A percentile compares a stretch with the other conserved stretches of the same genome.
Conservation (phyloP, 352 stramenopile genomes). For the Peronosclerospora sorghi region DNA sequence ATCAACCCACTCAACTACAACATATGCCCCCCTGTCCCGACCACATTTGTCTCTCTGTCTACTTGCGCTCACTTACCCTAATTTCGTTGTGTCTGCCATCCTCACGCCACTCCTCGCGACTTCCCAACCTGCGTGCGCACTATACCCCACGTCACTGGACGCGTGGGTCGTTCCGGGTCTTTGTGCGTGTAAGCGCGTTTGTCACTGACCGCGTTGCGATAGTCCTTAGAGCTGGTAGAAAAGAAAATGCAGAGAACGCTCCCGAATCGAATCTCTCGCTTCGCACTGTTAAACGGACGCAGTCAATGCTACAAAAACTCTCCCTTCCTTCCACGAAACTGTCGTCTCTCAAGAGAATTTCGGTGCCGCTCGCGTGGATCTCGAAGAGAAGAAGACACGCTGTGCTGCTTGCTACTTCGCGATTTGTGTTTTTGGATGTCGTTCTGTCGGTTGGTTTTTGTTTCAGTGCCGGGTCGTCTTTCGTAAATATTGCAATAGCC, state of each 20-base stretch:
- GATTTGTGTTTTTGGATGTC: slow-evolving; percentile 26
- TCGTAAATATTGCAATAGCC: slow-evolving; percentile 4
- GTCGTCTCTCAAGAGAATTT: too few species aligned
- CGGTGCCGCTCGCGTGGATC: slow-evolving; percentile 3
- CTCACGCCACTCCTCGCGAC: slow-evolving; percentile 5
- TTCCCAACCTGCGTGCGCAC: not conserved
- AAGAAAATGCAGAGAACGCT: slow-evolving; percentile 16
- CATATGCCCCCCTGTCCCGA: not conserved
- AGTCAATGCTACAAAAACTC: not conserved
- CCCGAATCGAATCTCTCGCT: slow-evolving; percentile 5
- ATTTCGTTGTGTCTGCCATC: slow-evolving; percentile 36
- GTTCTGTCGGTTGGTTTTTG: slow-evolving; percentile 27
- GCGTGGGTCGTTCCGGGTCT: not conserved
- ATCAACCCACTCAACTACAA: not conserved
- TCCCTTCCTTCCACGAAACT: too few species aligned
- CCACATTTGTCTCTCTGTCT: not conserved
- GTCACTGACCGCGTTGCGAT: too few species aligned
- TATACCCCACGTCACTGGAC: not conserved
- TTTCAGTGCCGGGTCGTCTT: slow-evolving; percentile 11
- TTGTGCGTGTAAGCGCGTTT: not conserved
- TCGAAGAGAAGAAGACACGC: slow-evolving; percentile 12
- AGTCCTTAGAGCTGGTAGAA: not conserved
- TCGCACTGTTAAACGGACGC: not conserved
- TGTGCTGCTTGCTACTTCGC: slow-evolving; percentile 12
- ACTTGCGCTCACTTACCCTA: slow-evolving; percentile 20